Evolutionary conservation across 2,329 filamentous ascomycete species (phyloP).

Genomic region (Pseudogymnoascus sp.): DNA sequence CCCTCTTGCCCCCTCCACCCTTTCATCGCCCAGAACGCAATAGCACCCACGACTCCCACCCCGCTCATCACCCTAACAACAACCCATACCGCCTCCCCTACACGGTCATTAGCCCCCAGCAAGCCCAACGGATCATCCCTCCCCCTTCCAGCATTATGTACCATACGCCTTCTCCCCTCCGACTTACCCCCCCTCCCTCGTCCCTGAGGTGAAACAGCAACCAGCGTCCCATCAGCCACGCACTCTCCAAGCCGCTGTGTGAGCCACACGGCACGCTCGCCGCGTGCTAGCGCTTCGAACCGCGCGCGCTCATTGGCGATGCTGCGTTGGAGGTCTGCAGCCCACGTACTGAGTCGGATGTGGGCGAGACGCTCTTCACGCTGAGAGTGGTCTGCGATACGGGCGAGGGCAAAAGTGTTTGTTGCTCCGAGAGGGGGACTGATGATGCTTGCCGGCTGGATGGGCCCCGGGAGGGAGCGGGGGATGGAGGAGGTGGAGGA

Average conservation of each 20-base stretch:
- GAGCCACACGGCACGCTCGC: slow-evolving; percentile 61
- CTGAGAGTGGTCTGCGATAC: slow-evolving; percentile 50
- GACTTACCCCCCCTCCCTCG: slow-evolving; percentile 14
- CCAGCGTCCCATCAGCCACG: slow-evolving; percentile 54
- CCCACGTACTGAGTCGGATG: slow-evolving; percentile 74
- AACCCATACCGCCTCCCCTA: slow-evolving; percentile 57
- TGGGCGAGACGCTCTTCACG: slow-evolving; percentile 54
- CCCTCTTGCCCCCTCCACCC: slow-evolving; percentile 11
- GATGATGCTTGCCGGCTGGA: slow-evolving; percentile 24
- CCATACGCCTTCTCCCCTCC: slow-evolving; percentile 15
- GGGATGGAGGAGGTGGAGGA: slow-evolving; percentile 8
- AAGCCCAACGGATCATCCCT: slow-evolving; percentile 70
- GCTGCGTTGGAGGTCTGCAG: slow-evolving; percentile 68
- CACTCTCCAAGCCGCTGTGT: slow-evolving; percentile 58
- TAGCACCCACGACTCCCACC: too few relatives aligned
- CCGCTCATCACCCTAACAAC: slow-evolving; percentile 66
- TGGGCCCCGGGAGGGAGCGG: slow-evolving; percentile 25
- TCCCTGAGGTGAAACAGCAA: slow-evolving; percentile 37
- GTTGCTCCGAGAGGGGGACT: slow-evolving; percentile 23
- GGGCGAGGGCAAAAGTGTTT: slow-evolving; percentile 49
- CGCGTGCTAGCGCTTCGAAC: slow-evolving; percentile 54
- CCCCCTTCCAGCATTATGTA: slow-evolving; percentile 11
- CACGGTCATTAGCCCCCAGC: slow-evolving; percentile 56
- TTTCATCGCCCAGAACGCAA: slow-evolving; percentile 50
- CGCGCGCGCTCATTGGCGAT: slow-evolving; percentile 63